phyloP scores from a whole-genome alignment of 225 moss, liverwort and hornwort species.

The Polytrichum formosum region DNA sequence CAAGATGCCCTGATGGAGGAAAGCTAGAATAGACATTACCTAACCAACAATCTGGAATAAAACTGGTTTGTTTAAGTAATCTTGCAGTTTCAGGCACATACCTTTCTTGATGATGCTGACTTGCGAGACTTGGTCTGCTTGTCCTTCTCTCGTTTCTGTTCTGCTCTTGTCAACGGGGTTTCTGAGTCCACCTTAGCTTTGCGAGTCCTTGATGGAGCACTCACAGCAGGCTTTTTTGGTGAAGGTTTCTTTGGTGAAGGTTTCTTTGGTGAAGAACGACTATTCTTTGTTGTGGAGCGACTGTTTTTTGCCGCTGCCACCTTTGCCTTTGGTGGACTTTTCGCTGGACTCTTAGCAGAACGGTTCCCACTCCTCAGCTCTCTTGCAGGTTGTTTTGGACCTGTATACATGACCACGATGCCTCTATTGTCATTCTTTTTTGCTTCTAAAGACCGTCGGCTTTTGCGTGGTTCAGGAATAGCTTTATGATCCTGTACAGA shows the following conservation, averaged over 20 bases:
- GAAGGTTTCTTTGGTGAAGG: constrained; percentile 19
- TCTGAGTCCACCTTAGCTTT: constrained; percentile 12
- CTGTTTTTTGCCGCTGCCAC: not conserved
- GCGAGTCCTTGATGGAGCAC: constrained; percentile 1
- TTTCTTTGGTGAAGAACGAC: not conserved
- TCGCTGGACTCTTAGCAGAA: constrained; percentile 12
- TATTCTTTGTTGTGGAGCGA: too few species aligned
- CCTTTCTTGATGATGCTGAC: not conserved
- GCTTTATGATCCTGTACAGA: constrained; percentile 1
- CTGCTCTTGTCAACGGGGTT: constrained; percentile 23
- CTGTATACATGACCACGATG: constrained; percentile 28
- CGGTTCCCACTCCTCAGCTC: constrained; percentile 41
- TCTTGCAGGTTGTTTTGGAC: constrained; percentile 15
- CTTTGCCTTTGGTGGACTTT: constrained; percentile 11
- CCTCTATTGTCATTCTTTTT: constrained; percentile 3
- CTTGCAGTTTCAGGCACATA: not conserved
- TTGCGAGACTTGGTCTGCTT: not conserved
- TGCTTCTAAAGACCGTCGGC: constrained; percentile 6
- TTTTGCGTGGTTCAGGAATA: not conserved
- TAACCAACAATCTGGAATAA: too few species aligned
- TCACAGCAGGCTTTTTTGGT: constrained; percentile 19
- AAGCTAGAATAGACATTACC: too few species aligned
- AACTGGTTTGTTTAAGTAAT: too few species aligned
- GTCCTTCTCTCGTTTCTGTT: constrained; percentile 15
- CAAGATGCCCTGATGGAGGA: too few species aligned